Conservation (phyloP, 495 filamentous ascomycete species). For the Cercophora samala region DNA sequence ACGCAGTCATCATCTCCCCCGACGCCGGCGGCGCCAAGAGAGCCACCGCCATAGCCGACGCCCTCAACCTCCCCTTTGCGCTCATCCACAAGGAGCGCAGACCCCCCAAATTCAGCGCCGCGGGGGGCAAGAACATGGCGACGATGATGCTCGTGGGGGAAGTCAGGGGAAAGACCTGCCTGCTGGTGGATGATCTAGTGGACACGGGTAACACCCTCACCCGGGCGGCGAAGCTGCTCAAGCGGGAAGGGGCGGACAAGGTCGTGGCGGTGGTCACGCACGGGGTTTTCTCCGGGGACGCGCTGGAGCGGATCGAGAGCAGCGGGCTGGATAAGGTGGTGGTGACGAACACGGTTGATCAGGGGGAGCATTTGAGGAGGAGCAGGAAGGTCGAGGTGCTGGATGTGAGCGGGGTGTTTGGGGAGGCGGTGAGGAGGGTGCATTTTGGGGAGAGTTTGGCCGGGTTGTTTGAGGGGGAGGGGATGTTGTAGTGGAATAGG, state of each 20-base stretch:
- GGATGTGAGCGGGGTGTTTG: constrained; percentile 86
- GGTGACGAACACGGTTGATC: constrained; percentile 91
- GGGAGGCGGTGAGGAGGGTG: constrained; percentile 92
- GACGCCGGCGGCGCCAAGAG: constrained; percentile 96
- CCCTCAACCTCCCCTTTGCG: constrained; percentile 87
- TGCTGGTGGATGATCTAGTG: constrained; percentile 90
- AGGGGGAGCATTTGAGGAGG: constrained; percentile 65
- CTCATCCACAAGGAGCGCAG: constrained; percentile 99
- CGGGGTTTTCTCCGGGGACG: constrained; percentile 90
- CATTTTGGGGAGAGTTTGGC: constrained; percentile 98
- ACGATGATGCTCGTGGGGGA: constrained; percentile 95
- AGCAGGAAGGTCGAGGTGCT: constrained; percentile 88
- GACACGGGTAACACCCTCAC: constrained; percentile 98
- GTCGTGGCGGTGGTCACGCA: constrained; percentile 93
- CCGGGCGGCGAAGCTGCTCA: constrained; percentile 90
- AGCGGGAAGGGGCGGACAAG: constrained; percentile 82
- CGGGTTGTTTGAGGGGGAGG: constrained; percentile 69
- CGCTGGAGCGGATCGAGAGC: constrained; percentile 88
- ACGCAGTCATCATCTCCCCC: constrained; percentile 90
- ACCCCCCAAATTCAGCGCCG: constrained; percentile 85
- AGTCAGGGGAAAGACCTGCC: constrained; percentile 73
- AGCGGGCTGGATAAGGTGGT: constrained; percentile 85
- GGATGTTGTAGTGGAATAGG: not conserved
- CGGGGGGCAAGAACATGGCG: constrained; percentile 72
- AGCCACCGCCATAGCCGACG: constrained; percentile 94